phyloP scores from a whole-genome alignment of 495 filamentous ascomycete species.

The Xylaria intraflava region DNA sequence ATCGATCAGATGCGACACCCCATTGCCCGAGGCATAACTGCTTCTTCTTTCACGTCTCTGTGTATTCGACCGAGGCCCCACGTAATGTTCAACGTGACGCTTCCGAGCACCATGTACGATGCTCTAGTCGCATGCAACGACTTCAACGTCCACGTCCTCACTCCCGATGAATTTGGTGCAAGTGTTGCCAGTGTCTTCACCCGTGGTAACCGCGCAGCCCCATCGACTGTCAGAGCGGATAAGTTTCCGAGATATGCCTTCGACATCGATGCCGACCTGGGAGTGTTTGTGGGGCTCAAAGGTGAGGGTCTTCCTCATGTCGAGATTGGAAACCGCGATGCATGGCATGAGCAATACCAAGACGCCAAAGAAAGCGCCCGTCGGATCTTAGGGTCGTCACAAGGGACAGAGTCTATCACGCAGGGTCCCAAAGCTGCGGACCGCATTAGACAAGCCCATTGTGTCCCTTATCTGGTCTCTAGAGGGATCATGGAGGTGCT shows the following conservation, averaged over 20 bases:
- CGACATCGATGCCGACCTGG: constrained; percentile 6
- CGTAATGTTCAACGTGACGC: constrained; percentile 72
- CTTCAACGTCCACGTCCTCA: constrained; percentile 47
- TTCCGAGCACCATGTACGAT: constrained; percentile 63
- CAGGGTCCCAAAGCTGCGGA: background rate
- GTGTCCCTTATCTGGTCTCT: constrained; percentile 1
- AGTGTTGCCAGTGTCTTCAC: constrained; percentile 40
- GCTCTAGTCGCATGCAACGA: constrained; percentile 43
- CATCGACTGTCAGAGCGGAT: background rate
- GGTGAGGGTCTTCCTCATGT: background rate
- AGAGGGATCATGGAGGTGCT: constrained; percentile 4
- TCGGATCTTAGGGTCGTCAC: background rate
- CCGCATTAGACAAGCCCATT: background rate
- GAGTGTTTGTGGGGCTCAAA: constrained; percentile 2
- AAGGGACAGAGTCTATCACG: background rate
- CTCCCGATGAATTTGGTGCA: constrained; percentile 34
- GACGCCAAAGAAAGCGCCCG: constrained; percentile 1
- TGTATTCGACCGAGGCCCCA: constrained; percentile 58
- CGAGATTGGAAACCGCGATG: constrained; percentile 4
- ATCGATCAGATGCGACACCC: constrained; percentile 10
- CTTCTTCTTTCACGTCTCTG: constrained; percentile 78
- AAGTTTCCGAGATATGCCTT: background rate
- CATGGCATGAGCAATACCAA: constrained; percentile 8
- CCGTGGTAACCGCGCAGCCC: constrained; percentile 6
- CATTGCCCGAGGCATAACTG: constrained; percentile 57